These are phyloP conservation scores for Colletotrichum sojae DNA, from an alignment of 2,329 filamentous ascomycete species.

Conservation along the genomic window DNA sequence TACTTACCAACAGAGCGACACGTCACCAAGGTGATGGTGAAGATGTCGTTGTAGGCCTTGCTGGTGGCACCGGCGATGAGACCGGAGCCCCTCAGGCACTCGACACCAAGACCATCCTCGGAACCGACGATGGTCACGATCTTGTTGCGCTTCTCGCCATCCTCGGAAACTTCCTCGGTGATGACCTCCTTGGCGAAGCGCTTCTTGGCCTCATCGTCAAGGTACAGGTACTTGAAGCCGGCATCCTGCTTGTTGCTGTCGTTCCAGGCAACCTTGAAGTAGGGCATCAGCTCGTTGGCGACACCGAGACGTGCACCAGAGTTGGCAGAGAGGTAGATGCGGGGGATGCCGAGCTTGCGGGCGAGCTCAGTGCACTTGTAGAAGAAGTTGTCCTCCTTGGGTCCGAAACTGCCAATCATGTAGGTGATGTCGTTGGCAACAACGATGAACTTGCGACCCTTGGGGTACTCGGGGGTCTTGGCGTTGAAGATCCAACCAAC, in stretches of 20 bases:
- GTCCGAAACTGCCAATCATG: slow-evolving; percentile 98
- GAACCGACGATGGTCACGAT: slow-evolving; percentile 94
- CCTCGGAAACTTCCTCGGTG: slow-evolving; percentile 88
- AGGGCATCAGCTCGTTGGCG: slow-evolving; percentile 95
- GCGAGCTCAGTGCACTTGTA: slow-evolving; percentile 98
- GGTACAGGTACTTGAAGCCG: slow-evolving; percentile 97
- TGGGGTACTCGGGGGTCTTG: slow-evolving; percentile 94
- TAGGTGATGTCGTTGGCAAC: slow-evolving; percentile 99
- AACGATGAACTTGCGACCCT: slow-evolving; percentile 92
- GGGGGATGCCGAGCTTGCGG: slow-evolving; percentile 92
- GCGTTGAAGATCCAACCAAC: slow-evolving; percentile 98
- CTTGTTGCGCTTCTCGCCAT: slow-evolving; percentile 92
- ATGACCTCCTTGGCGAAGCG: slow-evolving; percentile 82
- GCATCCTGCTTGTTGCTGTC: slow-evolving; percentile 83
- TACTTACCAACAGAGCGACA: slow-evolving; percentile 92
- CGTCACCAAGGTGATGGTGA: slow-evolving; percentile 97
- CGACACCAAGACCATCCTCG: slow-evolving; percentile 96
- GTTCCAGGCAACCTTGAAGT: slow-evolving; percentile 98
- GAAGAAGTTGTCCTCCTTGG: slow-evolving; percentile 98
- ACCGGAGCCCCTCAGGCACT: slow-evolving; percentile 96
- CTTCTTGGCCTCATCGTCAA: slow-evolving; percentile 88
- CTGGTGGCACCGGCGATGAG: slow-evolving; percentile 98
- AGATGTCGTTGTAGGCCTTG: slow-evolving; percentile 97
- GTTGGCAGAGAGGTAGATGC: slow-evolving; percentile 98
- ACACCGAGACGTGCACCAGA: slow-evolving; percentile 97